Conservation (phyloP, 2,329 filamentous ascomycete species). For the Colletotrichum incanum region DNA sequence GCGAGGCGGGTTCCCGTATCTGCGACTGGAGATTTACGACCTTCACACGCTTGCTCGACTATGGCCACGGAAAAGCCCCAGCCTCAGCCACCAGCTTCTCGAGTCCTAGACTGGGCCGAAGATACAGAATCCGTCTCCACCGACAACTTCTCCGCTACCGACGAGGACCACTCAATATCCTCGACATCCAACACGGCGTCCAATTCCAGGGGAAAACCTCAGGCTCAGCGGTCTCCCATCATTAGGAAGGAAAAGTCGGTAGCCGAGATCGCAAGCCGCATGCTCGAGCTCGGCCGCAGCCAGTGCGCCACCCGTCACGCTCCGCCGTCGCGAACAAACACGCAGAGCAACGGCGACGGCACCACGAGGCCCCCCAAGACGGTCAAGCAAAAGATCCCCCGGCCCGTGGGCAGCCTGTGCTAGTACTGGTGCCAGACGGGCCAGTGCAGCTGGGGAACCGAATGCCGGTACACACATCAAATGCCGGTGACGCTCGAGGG, state of each 20-base stretch:
- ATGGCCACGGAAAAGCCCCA: background rate
- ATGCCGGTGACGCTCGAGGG: conserved; percentile 62
- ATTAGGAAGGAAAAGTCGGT: conserved; percentile 15
- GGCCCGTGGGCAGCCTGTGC: conserved; percentile 52
- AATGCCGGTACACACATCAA: conserved; percentile 62
- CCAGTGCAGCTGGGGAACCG: conserved; percentile 60
- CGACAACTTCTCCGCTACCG: conserved; percentile 30
- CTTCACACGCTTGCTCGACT: background rate
- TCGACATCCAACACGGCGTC: conserved; percentile 12
- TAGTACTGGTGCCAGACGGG: conserved; percentile 66
- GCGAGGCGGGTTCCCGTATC: background rate
- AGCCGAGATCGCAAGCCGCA: conserved; percentile 17
- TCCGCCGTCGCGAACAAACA: background rate
- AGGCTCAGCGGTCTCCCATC: background rate
- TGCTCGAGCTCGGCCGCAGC: conserved; percentile 29
- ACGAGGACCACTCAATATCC: conserved; percentile 22
- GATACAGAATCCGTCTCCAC: conserved; percentile 38
- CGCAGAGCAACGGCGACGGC: background rate
- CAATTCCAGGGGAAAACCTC: background rate
- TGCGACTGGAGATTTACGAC: background rate
- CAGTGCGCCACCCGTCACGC: conserved; percentile 3
- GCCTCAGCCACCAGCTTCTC: background rate
- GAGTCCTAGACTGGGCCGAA: conserved; percentile 39
- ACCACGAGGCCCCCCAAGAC: conserved; percentile 10
- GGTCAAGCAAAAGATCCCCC: conserved; percentile 23